phyloP scores from a whole-genome alignment of 1,139 yeast genomes.

The Saccharomyces pastorianus region DNA sequence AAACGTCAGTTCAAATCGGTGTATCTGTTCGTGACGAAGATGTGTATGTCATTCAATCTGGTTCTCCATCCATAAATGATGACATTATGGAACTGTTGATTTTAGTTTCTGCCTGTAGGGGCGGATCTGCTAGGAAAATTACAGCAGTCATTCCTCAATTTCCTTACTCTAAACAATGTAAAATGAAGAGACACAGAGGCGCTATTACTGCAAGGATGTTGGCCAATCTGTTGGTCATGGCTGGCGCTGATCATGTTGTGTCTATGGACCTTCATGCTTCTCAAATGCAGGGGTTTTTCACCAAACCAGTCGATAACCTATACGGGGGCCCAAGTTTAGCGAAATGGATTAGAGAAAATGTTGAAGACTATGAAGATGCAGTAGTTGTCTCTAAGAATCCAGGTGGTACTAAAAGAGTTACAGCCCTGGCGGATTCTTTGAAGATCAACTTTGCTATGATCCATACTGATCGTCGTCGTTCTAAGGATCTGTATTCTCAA shows the following conservation, averaged over 20 bases:
- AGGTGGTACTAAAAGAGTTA: constrained; percentile 96
- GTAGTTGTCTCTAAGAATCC: constrained; percentile 94
- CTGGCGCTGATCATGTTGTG: constrained; percentile 98
- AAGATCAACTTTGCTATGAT: constrained; percentile 98
- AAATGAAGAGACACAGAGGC: constrained; percentile 97
- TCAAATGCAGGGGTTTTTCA: constrained; percentile 98
- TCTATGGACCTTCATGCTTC: constrained; percentile 98
- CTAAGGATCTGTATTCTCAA: constrained; percentile 55
- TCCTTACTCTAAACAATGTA: constrained; percentile 94
- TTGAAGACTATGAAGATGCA: constrained; percentile 71
- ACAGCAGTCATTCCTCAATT: constrained; percentile 97
- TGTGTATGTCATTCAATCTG: constrained; percentile 90
- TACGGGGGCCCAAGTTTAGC: constrained; percentile 96
- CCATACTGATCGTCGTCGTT: constrained; percentile 93
- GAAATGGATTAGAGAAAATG: constrained; percentile 88
- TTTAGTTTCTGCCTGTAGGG: constrained; percentile 88
- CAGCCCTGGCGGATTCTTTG: constrained; percentile 90
- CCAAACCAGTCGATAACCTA: constrained; percentile 92
- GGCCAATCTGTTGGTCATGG: constrained; percentile 90
- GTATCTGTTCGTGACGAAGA: constrained; percentile 93
- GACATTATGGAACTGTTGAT: constrained; percentile 94
- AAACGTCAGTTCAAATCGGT: constrained; percentile 92
- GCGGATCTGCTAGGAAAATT: constrained; percentile 93
- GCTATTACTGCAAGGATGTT: constrained; percentile 99
- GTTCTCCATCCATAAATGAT: constrained; percentile 83